Percentiles rank a stretch among this genome's conserved stretches.
Evolutionary conservation across 306 rosid genomes (phyloP).

Genomic region (Senna tora): DNA sequence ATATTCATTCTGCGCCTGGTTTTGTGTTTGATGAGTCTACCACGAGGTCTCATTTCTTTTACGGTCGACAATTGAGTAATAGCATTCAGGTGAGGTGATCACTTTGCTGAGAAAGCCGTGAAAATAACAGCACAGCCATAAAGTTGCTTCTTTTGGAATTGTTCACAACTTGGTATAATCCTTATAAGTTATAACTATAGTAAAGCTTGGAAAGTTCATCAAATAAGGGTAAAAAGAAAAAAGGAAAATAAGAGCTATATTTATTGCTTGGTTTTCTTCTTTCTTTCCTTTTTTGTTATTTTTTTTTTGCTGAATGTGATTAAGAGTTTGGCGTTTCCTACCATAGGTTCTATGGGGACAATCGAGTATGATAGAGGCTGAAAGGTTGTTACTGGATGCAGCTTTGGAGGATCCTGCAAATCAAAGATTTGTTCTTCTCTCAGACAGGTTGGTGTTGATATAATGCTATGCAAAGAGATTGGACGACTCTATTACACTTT

Average conservation of each 20-base stretch:
- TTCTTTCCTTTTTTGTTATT: constrained; percentile 22
- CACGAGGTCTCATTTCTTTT: constrained; percentile 50
- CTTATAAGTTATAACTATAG: neutral
- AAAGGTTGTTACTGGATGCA: constrained; percentile 51
- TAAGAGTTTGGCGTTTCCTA: constrained; percentile 27
- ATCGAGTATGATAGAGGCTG: constrained; percentile 63
- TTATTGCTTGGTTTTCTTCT: constrained; percentile 1
- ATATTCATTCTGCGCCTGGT: constrained; percentile 59
- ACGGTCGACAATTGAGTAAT: constrained; percentile 49
- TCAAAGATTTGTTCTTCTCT: constrained; percentile 93
- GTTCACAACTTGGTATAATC: neutral
- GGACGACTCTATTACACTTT: too few species aligned
- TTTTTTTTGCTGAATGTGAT: constrained; percentile 4
- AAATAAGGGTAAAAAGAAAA: neutral
- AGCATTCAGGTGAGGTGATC: constrained; percentile 52
- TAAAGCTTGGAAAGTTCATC: neutral
- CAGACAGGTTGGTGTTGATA: constrained; percentile 81
- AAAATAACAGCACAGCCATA: neutral
- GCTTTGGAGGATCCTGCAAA: constrained; percentile 91
- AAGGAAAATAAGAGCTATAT: neutral
- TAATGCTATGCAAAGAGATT: neutral
- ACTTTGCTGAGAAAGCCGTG: constrained; percentile 14
- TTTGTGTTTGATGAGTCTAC: constrained; percentile 55
- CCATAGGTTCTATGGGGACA: constrained; percentile 66
- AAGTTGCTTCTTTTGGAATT: constrained; percentile 20